phyloP scores from a whole-genome alignment of 495 filamentous ascomycete genomes.

The Massariosphaeria phaeospora region DNA sequence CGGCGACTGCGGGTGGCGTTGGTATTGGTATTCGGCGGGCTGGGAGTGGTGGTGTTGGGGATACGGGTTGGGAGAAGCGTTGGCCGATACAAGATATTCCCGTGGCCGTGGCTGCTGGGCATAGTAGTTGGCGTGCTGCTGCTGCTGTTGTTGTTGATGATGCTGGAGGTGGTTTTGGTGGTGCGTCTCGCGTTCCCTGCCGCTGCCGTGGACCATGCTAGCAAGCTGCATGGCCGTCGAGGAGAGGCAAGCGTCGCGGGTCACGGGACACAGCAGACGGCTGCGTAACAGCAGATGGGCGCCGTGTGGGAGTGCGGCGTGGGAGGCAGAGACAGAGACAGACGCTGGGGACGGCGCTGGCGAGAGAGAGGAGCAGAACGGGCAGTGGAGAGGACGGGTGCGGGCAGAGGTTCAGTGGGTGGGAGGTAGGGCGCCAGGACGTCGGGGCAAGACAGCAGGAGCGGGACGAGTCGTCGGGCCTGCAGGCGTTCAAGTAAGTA shows the following conservation, averaged over 20 bases:
- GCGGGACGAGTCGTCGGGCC: slow-evolving; percentile 28
- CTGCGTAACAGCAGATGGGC: slow-evolving; percentile 15
- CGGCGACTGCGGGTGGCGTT: slow-evolving; percentile 32
- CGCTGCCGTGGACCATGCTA: slow-evolving; percentile 37
- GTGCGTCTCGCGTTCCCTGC: slow-evolving; percentile 32
- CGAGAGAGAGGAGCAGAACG: not conserved
- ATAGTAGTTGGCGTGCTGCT: slow-evolving; percentile 7
- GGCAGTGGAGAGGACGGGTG: slow-evolving; percentile 2
- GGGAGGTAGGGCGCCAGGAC: slow-evolving; percentile 24
- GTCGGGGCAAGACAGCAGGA: slow-evolving; percentile 20
- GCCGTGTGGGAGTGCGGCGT: not conserved
- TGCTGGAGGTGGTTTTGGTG: slow-evolving; percentile 19
- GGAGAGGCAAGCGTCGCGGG: not conserved
- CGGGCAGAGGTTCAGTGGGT: too few species aligned
- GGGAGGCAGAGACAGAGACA: not conserved
- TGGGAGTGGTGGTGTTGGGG: slow-evolving; percentile 4
- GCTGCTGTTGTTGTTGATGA: slow-evolving; percentile 12
- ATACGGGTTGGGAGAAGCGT: slow-evolving; percentile 8
- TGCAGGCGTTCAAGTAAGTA: slow-evolving; percentile 34
- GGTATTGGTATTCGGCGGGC: slow-evolving; percentile 27
- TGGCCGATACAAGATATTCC: slow-evolving; percentile 5
- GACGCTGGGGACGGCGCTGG: not conserved
- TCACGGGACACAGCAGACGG: slow-evolving; percentile 26
- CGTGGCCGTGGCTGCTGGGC: slow-evolving; percentile 13
- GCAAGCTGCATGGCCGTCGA: slow-evolving; percentile 37